Conservation (phyloP, 2,329 filamentous ascomycete genomes). For the Stachybotrys echinatus region DNA sequence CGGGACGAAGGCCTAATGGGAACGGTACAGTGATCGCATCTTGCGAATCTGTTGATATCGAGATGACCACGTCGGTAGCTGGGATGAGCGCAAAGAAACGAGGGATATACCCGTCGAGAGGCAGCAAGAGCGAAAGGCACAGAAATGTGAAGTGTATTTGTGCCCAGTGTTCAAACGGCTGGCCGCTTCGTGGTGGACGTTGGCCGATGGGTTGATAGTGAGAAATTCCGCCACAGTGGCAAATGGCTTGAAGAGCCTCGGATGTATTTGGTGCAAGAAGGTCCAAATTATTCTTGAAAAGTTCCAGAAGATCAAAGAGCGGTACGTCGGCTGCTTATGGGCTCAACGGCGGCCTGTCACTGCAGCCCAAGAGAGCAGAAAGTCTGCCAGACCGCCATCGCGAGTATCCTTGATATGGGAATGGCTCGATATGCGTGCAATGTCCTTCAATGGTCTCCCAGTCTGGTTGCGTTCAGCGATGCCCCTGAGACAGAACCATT, state of each 20-base stretch:
- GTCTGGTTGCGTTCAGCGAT: not conserved
- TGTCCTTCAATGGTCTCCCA: not conserved
- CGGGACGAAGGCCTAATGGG: not conserved
- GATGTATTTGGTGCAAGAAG: not conserved
- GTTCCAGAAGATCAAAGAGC: not conserved
- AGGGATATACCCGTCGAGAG: too few species aligned
- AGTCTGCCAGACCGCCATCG: not conserved
- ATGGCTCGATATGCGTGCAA: not conserved
- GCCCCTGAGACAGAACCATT: not conserved
- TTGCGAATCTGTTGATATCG: too few species aligned
- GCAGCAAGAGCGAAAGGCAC: not conserved
- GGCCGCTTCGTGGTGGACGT: not conserved
- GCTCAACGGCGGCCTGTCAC: not conserved
- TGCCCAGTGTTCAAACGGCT: not conserved
- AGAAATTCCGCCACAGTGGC: not conserved
- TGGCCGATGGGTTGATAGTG: not conserved
- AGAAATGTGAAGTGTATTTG: not conserved
- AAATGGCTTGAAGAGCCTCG: not conserved
- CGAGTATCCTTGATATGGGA: not conserved
- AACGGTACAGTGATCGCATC: not conserved
- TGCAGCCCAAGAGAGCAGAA: not conserved
- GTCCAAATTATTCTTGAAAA: not conserved
- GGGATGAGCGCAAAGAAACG: too few species aligned
- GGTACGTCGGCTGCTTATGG: not conserved
- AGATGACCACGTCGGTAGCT: too few species aligned